phyloP scores from a whole-genome alignment of 768 basidiomycete species.

The Suillus tomentosus region DNA sequence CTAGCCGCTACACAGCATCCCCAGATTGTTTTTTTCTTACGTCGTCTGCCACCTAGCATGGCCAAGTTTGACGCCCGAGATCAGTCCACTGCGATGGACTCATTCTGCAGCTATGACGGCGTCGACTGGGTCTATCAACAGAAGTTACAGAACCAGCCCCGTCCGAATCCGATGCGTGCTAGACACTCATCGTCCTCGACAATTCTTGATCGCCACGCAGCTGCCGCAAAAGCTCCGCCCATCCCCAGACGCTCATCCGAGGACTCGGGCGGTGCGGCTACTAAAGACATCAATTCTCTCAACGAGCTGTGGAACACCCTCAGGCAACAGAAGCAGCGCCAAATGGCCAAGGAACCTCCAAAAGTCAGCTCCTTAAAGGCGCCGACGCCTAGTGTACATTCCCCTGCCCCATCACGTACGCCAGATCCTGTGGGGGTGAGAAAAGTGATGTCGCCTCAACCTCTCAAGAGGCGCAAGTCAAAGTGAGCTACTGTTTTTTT shows the following conservation, averaged over 20 bases:
- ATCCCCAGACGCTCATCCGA: slow-evolving; percentile 18
- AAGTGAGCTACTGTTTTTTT: slow-evolving; percentile 46
- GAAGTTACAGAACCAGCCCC: slow-evolving; percentile 9
- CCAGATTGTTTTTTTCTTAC: slow-evolving; percentile 25
- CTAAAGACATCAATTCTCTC: slow-evolving; percentile 38
- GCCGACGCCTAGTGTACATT: slow-evolving; percentile 6
- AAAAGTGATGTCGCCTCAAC: slow-evolving; percentile 38
- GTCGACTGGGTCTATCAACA: slow-evolving; percentile 28
- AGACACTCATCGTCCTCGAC: slow-evolving; percentile 25
- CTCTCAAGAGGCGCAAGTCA: slow-evolving; percentile 59
- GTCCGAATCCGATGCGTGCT: slow-evolving; percentile 24
- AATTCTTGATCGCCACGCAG: slow-evolving; percentile 15
- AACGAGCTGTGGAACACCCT: slow-evolving; percentile 69
- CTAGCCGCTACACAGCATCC: slow-evolving; percentile 20
- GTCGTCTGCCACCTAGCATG: slow-evolving; percentile 17
- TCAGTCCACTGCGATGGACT: slow-evolving; percentile 33
- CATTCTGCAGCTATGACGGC: slow-evolving; percentile 36
- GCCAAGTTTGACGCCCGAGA: slow-evolving; percentile 25
- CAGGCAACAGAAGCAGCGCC: slow-evolving; percentile 62
- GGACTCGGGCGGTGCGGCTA: slow-evolving; percentile 16
- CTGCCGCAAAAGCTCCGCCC: slow-evolving; percentile 25
- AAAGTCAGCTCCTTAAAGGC: slow-evolving; percentile 70
- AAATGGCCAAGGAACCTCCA: slow-evolving; percentile 66
- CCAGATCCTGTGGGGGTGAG: slow-evolving; percentile 28
- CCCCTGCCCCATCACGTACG: slow-evolving; percentile 25